Base-by-base conservation (phyloP, 192 early-diverging fungal species). In the Entomortierella chlamydospora region DNA sequence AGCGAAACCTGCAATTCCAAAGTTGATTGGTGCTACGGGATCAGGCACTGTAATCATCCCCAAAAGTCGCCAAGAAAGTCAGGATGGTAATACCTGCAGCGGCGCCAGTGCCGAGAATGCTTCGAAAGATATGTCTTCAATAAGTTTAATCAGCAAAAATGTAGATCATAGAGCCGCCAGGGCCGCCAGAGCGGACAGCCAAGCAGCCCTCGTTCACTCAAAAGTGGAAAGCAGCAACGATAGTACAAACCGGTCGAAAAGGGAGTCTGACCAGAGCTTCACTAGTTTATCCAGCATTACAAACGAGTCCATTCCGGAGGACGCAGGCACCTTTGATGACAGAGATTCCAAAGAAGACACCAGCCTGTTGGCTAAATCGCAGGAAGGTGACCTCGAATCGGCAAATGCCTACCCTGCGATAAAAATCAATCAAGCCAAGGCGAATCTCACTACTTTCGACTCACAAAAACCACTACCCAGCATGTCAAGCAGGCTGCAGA, bases 1-100 rank as follows among this genome's bases (percentile, higher is more conserved):
- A 15, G 39, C 57, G 6, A 79, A 70, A 64, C 61, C 67, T 3
- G 47, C 67, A 0, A 79, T 64, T 0, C 76, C 76, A 17, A 79
- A 79, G 31, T 43, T 79, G 30, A 61, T 79, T 15, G 76, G 76
- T 8, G 76, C 76, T 8, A 66, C 62, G 25, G 76, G 76, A 17
- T 79, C 76, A 29, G 76, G 76, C 4, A 79, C 76, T 12, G 76
- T 79, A 13, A 30, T 78, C 8, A 54, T 57, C 6, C 37, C 33
- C 1, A 41, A 45, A 2, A 52, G 29, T 29, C 65, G 45, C 13
- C 56, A 28, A 3, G 43, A 28, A 45, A 26, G 45, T 26, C 53
- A 50, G 13, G 2, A 1, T 22, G 42, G 43, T 25, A 37, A 30
- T 28, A 34, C 30, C 45, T 25, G 45, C 25, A 26, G 34, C 25